Conservation (phyloP, 2,329 filamentous ascomycete species). For the Calonectria hongkongensis region DNA sequence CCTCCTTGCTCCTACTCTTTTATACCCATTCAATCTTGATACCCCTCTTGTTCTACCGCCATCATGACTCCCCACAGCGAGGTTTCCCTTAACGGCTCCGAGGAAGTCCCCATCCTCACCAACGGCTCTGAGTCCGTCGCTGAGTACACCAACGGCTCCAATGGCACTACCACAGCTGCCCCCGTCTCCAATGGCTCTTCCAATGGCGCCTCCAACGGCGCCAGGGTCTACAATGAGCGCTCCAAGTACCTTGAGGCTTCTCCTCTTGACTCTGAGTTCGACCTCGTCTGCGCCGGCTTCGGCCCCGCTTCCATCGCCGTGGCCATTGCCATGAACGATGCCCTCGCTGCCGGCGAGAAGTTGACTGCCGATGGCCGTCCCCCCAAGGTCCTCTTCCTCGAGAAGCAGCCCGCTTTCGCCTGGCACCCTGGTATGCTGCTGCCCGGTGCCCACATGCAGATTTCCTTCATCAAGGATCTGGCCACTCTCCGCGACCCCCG, state of each 20-base stretch:
- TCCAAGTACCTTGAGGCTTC: constrained; percentile 51
- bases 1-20: constrained; percentile 30
- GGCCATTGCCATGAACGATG: constrained; percentile 90
- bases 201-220: constrained; percentile 50
- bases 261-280: constrained; percentile 79
- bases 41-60: constrained; percentile 35
- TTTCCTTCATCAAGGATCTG: constrained; percentile 97
- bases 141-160: constrained; percentile 43
- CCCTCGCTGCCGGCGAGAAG: constrained; percentile 72
- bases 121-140: constrained; percentile 29
- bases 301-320: constrained; percentile 93
- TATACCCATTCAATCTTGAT: constrained; percentile 38
- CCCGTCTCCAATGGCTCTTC: constrained; percentile 42
- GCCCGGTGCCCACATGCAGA: constrained; percentile 96
- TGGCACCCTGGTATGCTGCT: constrained; percentile 98
- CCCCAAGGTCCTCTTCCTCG: constrained; percentile 89
- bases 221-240: constrained; percentile 51
- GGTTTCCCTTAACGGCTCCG: constrained; percentile 54
- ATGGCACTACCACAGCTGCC: constrained; percentile 38
- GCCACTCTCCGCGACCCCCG: constrained; percentile 91
- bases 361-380: constrained; percentile 63
- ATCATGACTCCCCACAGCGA: constrained; percentile 63
- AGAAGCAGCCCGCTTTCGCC: constrained; percentile 87
- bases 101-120: constrained; percentile 46
- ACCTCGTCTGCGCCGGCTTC: constrained; percentile 93